Evolutionary conservation across 495 filamentous ascomycete species (phyloP), one percentile per base, ranked within the genome.

Genomic region (Arthonia radiata): DNA sequence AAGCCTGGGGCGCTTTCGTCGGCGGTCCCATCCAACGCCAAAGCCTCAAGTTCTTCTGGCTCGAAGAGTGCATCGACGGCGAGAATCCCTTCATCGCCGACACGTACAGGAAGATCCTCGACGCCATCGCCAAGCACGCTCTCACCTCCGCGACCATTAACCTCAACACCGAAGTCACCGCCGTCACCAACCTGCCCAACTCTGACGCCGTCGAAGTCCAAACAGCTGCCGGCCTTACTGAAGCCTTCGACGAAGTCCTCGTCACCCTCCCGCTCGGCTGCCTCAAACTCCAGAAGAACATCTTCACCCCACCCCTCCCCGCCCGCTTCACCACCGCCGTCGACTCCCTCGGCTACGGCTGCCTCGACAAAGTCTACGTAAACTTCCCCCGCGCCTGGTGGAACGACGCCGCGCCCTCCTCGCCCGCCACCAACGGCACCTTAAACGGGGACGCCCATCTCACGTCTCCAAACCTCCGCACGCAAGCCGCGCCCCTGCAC

Each of bases 31-130:
- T 91, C 23, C 54, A 61, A 29, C 61, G 44, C 23, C 86, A 97
- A 39, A 90, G 80, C 46, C 41, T 97, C 29, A 86, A 72, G 42
- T 91, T 79, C 49, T 89, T 93, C 38, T 83, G 71, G 59, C 42
- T 97, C n/a, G 86, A 97, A 47, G 80, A 93, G 49, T 81, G 73
- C 32, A 69, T 92, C 38, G 82, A 89, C 39, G 82, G 81, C 25
- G 83, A 78, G 37, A 93, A 92, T 42, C 58, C 75, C 16, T 89
- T 93, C 39, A 71, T 82, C 27, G 71, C 79, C 2, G 77, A 70
- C 13, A 92, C 83, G 3, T 92, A 93, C 42, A 54, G 66, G 28
- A 63, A 64, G 24, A 75, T 93, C 24, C 52, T 93, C 2, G 47
- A 64, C 4, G 50, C 54, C 21, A 61, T 91, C 14, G 62, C 79